phyloP scores from a whole-genome alignment of 495 filamentous ascomycete species.

The Aspergillus egyptiacus region DNA sequence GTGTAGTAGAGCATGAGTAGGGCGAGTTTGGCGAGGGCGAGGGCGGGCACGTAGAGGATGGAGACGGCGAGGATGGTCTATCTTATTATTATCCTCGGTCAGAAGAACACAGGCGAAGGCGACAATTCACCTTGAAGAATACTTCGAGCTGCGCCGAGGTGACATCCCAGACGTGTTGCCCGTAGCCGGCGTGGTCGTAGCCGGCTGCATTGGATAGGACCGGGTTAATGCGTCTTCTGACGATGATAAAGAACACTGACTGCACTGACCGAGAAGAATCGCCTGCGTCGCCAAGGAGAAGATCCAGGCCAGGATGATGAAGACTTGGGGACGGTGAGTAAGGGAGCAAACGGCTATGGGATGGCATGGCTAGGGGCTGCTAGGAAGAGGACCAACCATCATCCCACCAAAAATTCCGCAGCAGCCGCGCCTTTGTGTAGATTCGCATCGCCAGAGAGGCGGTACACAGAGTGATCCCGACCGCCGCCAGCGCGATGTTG shows the following conservation, averaged over 20 bases:
- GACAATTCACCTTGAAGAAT: background rate
- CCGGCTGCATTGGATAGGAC: background rate
- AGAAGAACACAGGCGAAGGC: background rate
- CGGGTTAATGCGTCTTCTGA: background rate
- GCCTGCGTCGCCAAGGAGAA: constrained; percentile 1
- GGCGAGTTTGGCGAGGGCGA: constrained; percentile 27
- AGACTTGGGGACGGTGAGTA: background rate
- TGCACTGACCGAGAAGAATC: background rate
- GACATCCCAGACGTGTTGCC: constrained; percentile 2
- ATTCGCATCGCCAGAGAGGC: constrained; percentile 5
- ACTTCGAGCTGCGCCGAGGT: background rate
- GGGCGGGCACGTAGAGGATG: constrained; percentile 26
- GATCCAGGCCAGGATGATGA: constrained; percentile 12
- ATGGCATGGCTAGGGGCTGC: no score
- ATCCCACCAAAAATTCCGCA: constrained; percentile 14
- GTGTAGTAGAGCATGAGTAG: constrained; percentile 26
- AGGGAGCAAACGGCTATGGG: no score
- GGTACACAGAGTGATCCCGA: constrained; percentile 5
- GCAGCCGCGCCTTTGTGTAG: constrained; percentile 8
- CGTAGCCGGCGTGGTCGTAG: background rate
- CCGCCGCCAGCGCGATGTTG: background rate
- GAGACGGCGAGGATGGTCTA: constrained; percentile 23
- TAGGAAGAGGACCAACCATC: constrained; percentile 2
- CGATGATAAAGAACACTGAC: background rate
- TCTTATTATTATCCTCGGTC: background rate